Base-by-base conservation (phyloP, 2,329 filamentous ascomycete genomes). In the Emergomyces africanus region DNA sequence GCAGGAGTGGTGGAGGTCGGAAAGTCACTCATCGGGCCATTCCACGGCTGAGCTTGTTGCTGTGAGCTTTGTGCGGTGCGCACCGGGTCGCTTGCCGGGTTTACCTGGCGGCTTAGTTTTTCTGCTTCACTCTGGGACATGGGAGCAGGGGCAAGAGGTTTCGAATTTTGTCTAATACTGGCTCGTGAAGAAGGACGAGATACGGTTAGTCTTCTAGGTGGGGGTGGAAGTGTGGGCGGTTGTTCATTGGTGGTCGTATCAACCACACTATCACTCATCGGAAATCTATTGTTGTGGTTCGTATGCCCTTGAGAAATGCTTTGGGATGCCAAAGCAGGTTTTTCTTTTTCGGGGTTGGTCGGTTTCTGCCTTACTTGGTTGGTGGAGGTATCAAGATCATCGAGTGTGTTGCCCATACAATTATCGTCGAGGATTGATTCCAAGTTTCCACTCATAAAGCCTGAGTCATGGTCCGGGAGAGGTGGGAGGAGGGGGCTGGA, bases 401-500 rank as follows among this genome's bases (percentile, higher is more conserved):
- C 57, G 20, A 54, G 46, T 8, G 46, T 58, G 35, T 60, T 57
- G 10, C 61, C 59, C 14, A 57, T 61, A 37, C 75, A 70, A 50
- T 83, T 79, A 28, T 88, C 83, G 42, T 86, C 86, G 61, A 89
- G 82, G 5, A 85, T 77, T 30, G 87, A 84, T n/a, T 87, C 81
- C 18, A 87, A 71, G 6, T 84, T 82, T n/a, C 87, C 87, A 68
- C 88, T 94, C 81, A 91, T 88, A 67, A 95, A 95, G 1, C 88
- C 89, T 15, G 89, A 91, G 69, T 95, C 89, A 20, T 76, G 76
- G 66, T 75, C 66, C 68, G 74, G 78, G 63, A 85, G 78, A 5
- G 80, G 79, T 57, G 85, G 83, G 55, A 90, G 78, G 49, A 84
- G 80, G 1, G 92, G 94, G 69, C 92, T 97, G 1, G 91, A 96